Conservation (phyloP, 164 flowering plant genomes). For the Houttuynia cordata region DNA sequence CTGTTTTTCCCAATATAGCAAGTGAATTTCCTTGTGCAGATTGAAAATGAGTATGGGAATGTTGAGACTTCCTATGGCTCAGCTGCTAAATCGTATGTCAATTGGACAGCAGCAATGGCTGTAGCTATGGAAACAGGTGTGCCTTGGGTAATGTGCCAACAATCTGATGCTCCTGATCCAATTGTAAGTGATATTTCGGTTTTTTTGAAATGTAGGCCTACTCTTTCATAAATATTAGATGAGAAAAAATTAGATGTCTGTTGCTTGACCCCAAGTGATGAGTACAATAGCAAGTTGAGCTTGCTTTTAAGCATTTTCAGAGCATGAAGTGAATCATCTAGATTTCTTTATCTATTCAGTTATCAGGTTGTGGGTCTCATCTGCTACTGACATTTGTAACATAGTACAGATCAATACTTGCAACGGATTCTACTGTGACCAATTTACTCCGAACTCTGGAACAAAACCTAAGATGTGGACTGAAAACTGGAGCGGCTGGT, state of each 20-base stretch:
- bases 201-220: neutral
- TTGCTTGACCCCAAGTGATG: neutral
- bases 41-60: slow-evolving; percentile 95
- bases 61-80: slow-evolving; percentile 51
- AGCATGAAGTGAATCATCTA: neutral
- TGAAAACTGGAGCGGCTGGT: slow-evolving; percentile 99
- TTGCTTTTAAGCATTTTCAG: neutral
- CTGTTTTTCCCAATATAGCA: neutral
- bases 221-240: neutral
- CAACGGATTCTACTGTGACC: slow-evolving; percentile 97
- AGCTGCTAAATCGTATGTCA: slow-evolving; percentile 61
- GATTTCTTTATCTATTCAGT: neutral
- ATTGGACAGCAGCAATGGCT: slow-evolving; percentile 93
- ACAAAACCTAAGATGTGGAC: slow-evolving; percentile 95
- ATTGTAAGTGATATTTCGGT: slow-evolving; percentile 39
- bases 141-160: slow-evolving; percentile 99
- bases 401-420: slow-evolving; percentile 82
- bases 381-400: neutral
- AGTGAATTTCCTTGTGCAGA: slow-evolving; percentile 25
- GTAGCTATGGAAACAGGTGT: slow-evolving; percentile 80
- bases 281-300: neutral
- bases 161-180: slow-evolving; percentile 86
- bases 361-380: neutral
- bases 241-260: too few species aligned
- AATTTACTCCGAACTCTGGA: slow-evolving; percentile 66